Base-by-base conservation (phyloP, 202 grass and related monocot species). In the Cymbopogon flexuosus region DNA sequence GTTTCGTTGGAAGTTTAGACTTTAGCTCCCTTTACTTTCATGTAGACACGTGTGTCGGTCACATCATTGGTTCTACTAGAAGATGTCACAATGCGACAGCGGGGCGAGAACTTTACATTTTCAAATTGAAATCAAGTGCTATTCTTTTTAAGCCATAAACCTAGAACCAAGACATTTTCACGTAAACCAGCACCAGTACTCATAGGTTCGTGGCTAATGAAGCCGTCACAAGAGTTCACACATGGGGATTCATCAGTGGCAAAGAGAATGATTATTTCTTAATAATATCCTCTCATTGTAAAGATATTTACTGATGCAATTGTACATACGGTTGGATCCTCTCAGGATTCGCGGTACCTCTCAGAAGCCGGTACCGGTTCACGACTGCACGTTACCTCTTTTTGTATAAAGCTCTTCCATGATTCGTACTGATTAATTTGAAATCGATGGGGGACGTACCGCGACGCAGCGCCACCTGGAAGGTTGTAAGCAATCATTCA, bases 341-440 rank as follows among this genome's bases (percentile, higher is more conserved):
- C 42, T 41, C 43, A 62, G 61, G 61, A 68, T 62, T 14, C 36
- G 40, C n/a, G 13, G 78, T 47, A 69, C 77, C 21, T 47, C 21
- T 51, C 49, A 18, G 19, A 57, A 47, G 36, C 4, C 62, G 39
- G 84, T 36, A 74, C 68, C 1, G 12, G 42, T 63, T 56, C 22
- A 22, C 34, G 41, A 29, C 29, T 36, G 61, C 49, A 80, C 77
- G 60, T 34, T 23, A 16, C 16, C 5, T 42, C 71, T 76, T 63
- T 21, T 6, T 41, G 24, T 30, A 54, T 6, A 27, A 65, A 72
- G 68, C 68, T 42, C 54, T 8, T 19, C 47, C 40, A 76, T 76
- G 63, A 81, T 40, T 59, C 69, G 57, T 12, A 29, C 29, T 46
- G 24, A 13, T 65, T 66, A 51, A 79, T 84, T 79, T 39, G 7